Percentiles rank a stretch among this genome's conserved stretches.
phyloP scores from a whole-genome alignment of 108 stramenopile genomes.

The Cyclotella choctawhatcheeana region DNA sequence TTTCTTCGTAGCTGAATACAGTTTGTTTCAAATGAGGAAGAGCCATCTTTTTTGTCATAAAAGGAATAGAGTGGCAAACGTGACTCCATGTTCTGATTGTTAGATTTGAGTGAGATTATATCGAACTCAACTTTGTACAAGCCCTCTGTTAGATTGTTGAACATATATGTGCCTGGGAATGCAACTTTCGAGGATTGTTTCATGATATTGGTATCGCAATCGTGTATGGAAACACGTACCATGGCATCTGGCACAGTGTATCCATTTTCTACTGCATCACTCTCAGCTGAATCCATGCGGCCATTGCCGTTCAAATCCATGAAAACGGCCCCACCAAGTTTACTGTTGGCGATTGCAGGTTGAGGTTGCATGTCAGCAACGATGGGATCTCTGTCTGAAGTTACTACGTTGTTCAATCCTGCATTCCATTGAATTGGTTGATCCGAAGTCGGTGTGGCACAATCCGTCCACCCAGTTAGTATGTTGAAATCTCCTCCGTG shows the following conservation, averaged over 20 bases:
- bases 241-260: slow-evolving; percentile 37
- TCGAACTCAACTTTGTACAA: slow-evolving; percentile 40
- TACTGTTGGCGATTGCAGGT: slow-evolving; percentile 4
- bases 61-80: slow-evolving; percentile 32
- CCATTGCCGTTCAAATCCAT: slow-evolving; percentile 31
- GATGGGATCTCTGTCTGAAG: background rate
- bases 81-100: background rate
- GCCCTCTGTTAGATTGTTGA: slow-evolving; percentile 36
- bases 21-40: slow-evolving; percentile 32
- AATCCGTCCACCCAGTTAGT: slow-evolving; percentile 33
- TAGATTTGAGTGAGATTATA: slow-evolving; percentile 12
- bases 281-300: slow-evolving; percentile 32
- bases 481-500: slow-evolving; percentile 13
- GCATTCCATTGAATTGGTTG: slow-evolving; percentile 32
- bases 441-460: slow-evolving; percentile 5
- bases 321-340: slow-evolving; percentile 40
- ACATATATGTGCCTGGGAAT: slow-evolving; percentile 43
- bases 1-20: slow-evolving; percentile 37
- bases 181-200: background rate
- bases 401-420: slow-evolving; percentile 16
- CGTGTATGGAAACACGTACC: slow-evolving; percentile 31
- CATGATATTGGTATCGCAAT: slow-evolving; percentile 31
- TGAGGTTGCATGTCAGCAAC: background rate
- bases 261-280: slow-evolving; percentile 34
- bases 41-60: slow-evolving; percentile 11